phyloP scores from a whole-genome alignment of 352 stramenopile species.

The Globisporangium paroecandrum region DNA sequence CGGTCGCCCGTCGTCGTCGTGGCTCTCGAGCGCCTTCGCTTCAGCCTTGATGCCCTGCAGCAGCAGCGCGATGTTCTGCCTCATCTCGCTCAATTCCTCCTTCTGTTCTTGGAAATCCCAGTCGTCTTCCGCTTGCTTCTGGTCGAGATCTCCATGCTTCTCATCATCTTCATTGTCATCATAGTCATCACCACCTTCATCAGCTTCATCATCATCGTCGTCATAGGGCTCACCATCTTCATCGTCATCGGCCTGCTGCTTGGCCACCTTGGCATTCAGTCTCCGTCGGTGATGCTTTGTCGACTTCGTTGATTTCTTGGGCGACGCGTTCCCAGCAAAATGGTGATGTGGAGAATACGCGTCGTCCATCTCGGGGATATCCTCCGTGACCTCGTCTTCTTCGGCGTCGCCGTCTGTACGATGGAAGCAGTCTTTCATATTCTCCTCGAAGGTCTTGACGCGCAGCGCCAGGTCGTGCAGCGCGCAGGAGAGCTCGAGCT shows the following conservation, averaged over 20 bases:
- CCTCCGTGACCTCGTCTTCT: conserved; percentile 64
- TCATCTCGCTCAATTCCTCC: conserved; percentile 55
- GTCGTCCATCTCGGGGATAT: conserved; percentile 52
- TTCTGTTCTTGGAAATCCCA: conserved; percentile 60
- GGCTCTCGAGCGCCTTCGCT: conserved; percentile 42
- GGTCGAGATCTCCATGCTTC: conserved; percentile 5
- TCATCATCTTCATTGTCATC: conserved; percentile 26
- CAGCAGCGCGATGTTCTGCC: conserved; percentile 62
- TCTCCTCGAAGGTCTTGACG: conserved; percentile 67
- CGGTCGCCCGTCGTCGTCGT: neutral
- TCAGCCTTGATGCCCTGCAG: conserved; percentile 58
- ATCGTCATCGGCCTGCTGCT: conserved; percentile 33
- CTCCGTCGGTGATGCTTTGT: conserved; percentile 3
- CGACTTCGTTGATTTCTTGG: conserved; percentile 14
- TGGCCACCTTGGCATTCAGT: conserved; percentile 22
- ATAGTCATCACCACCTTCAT: conserved; percentile 23
- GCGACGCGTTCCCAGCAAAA: neutral
- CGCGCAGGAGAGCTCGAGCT: conserved; percentile 72
- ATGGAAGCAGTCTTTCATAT: conserved; percentile 60
- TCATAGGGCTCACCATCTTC: conserved; percentile 23
- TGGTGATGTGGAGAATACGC: conserved; percentile 2
- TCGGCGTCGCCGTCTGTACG: conserved; percentile 26
- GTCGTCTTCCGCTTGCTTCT: conserved; percentile 23
- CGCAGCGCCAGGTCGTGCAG: conserved; percentile 61
- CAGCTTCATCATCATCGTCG: conserved; percentile 26